Percentiles rank a stretch among this genome's conserved stretches.
Evolutionary conservation across 2,329 filamentous ascomycete species (phyloP).

Genomic region (Diaporthe sp.): DNA sequence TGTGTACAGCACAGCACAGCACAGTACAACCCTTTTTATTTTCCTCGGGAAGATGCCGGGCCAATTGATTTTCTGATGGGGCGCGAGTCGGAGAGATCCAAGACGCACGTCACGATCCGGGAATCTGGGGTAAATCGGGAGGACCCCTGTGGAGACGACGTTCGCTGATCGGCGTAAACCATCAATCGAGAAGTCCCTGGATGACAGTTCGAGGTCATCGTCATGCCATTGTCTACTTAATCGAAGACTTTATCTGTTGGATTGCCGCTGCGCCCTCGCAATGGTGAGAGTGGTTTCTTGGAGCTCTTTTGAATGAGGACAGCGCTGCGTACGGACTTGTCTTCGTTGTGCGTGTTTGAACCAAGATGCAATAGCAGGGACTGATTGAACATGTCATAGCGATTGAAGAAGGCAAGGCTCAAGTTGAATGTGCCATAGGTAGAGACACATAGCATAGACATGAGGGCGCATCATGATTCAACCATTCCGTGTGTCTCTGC

Average conservation of each 20-base stretch:
- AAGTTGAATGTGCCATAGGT: background rate
- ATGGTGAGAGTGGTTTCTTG: background rate
- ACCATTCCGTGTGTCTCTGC: background rate
- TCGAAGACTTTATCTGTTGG: background rate
- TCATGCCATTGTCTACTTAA: background rate
- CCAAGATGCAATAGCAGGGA: background rate
- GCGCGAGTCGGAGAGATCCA: constrained; percentile 24
- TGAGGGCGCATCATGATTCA: background rate
- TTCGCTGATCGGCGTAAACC: constrained; percentile 22
- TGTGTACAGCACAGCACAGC: constrained; percentile 1
- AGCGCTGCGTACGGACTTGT: background rate
- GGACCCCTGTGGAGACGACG: constrained; percentile 30
- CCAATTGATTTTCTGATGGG: constrained; percentile 30
- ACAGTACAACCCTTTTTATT: background rate
- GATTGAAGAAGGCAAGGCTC: background rate
- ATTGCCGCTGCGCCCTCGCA: background rate
- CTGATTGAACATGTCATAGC: background rate
- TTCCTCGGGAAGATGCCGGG: constrained; percentile 9
- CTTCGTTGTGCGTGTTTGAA: background rate
- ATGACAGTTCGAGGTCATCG: background rate
- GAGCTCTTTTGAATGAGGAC: background rate
- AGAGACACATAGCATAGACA: background rate
- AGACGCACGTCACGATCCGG: constrained; percentile 33
- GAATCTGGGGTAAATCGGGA: constrained; percentile 36
- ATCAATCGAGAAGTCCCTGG: background rate